Conservation (phyloP, 1,284 basidiomycete species). For the Cryptococcus sp. region DNA sequence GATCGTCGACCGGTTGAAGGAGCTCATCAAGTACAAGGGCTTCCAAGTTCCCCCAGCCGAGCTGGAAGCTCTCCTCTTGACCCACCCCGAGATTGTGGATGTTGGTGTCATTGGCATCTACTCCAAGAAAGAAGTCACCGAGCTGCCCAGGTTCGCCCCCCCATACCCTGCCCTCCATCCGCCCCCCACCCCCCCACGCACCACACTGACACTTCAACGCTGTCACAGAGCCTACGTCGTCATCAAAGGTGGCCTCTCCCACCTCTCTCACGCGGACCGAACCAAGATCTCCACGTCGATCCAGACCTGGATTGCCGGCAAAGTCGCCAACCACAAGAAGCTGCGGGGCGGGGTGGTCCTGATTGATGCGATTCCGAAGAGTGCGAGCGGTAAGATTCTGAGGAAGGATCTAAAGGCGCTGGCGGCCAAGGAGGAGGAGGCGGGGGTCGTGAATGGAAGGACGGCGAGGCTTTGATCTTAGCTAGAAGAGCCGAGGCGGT, state of each 20-base stretch:
- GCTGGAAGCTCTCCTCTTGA: conserved; percentile 68
- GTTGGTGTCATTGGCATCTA: conserved; percentile 69
- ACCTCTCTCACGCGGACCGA: background rate
- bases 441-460: conserved; percentile 7
- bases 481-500: no score
- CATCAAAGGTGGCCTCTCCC: background rate
- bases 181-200: no score
- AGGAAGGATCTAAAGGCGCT: conserved; percentile 40
- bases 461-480: conserved; percentile 17
- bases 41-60: conserved; percentile 72
- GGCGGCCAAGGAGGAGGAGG: conserved; percentile 31
- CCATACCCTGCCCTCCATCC: background rate
- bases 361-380: conserved; percentile 53
- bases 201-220: no score
- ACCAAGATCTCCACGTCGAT: conserved; percentile 55
- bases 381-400: conserved; percentile 45
- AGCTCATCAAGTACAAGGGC: conserved; percentile 72
- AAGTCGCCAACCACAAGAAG: conserved; percentile 54
- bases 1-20: conserved; percentile 59
- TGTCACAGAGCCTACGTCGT: conserved; percentile 3
- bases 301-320: conserved; percentile 60
- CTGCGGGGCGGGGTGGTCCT: conserved; percentile 52
- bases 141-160: conserved; percentile 62
- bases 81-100: conserved; percentile 68
- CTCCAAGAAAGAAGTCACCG: conserved; percentile 62